Base-by-base conservation (phyloP, 495 filamentous ascomycete genomes). In the Penicillium arizonense region DNA sequence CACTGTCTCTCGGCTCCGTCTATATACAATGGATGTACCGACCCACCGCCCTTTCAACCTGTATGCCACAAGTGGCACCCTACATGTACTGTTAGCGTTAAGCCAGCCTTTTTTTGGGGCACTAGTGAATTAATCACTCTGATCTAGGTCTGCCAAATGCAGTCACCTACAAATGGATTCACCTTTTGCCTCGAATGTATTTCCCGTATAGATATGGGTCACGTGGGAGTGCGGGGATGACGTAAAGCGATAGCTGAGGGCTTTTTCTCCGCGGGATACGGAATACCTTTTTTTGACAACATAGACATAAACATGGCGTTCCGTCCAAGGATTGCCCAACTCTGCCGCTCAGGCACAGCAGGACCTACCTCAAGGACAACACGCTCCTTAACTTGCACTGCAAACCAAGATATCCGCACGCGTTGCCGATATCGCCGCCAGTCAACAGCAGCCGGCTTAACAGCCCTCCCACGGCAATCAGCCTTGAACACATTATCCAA, bases 151-250 rank as follows among this genome's bases (percentile, higher is more conserved):
- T 30, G 28, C 8, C 28, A 30, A 18, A 30, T 30, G 28, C 28
- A 30, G 8, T 30, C 9, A 24, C 23, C 23, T 24, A 30, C 2
- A 30, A 18, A 18, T 18, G 18, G 28, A 30, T 8, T n/a, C 18
- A 23, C 23, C 23, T 14, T 40, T 18, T 24, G 12, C 40, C 26
- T 35, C 16, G 18, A 18, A 18, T 18, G 21, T 46, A 36, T 14
- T 35, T 46, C 9, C 5, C 14, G 18, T 46, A 39, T 45, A 11
- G 33, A 34, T 35, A 23, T n/a, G 14, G 7, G 21, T 60, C 57
- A 60, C 58, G 58, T 60, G 58, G 2, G 5, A 32, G 11, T 57
- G 42, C 57, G 49, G 58, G 49, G 54, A 57, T 61, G 58, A 61
- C 54, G 58, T 61, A 61, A 61, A 41, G 33, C 11, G 33, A 13